Evolutionary conservation across 805 yeast genomes (phyloP), one percentile per base, ranked within the genome.

Genomic region (Candida glaebosa): DNA sequence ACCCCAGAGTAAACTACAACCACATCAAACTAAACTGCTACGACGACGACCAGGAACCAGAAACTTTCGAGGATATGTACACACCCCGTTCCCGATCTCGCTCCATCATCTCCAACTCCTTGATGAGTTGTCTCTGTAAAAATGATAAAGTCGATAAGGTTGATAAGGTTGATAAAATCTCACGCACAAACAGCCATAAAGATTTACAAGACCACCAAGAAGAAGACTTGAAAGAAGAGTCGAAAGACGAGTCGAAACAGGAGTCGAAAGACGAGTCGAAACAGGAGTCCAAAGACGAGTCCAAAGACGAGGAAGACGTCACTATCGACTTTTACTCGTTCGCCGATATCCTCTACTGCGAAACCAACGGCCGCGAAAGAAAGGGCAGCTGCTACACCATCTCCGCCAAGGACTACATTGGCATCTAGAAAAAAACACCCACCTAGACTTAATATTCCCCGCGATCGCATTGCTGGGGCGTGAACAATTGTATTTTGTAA

Each of bases 281-380:
- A 24, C 12, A 8, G 12, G 8, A 8, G 28, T n/a, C 8, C 12
- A 16, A 28, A 10, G 15, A 22, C 3, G 38, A 24, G 3, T 17
- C 15, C 2, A n/a, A 33, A 34, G 26, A 32, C 4, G 26, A 35
- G 17, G 19, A 31, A 12, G 37, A 37, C 5, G 34, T 43, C 9
- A 56, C 63, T 6, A 56, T 61, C 28, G 59, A 61, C 25, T 61
- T 53, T 37, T 61, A 58, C 43, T 58, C 63, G n/a, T 61, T 52
- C 47, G 65, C 64, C 2, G 67, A 61, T 24, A 54, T 61, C 48
- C 39, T 58, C 9, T 49, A 49, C 26, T 50, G 56, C 32, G 63
- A 60, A 38, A 42, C 42, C 22, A 43, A 37, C 18, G 39, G 39
- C 12, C 18, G 34, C 17, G 39, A 37, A 28, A 37, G 47, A 31